Evolutionary conservation across 2,329 filamentous ascomycete genomes (phyloP).

Genomic region (Fonsecaea nubica): DNA sequence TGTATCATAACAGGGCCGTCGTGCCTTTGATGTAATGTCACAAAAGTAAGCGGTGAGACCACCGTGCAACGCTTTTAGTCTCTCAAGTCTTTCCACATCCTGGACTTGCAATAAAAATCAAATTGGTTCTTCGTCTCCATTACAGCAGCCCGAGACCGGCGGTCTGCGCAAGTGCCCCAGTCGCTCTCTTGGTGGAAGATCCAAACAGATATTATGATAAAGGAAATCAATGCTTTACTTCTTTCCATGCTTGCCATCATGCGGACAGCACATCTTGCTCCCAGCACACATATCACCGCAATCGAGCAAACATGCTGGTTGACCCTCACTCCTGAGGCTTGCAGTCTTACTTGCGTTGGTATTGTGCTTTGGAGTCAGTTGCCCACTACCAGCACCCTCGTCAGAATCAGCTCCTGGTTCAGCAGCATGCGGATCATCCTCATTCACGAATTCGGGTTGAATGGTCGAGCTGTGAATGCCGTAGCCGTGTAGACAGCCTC

Average conservation of each 20-base stretch:
- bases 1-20: background rate
- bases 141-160: background rate
- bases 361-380: conserved; percentile 19
- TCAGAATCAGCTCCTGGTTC: conserved; percentile 23
- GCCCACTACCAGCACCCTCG: conserved; percentile 25
- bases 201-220: background rate
- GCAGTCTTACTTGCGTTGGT: conserved; percentile 46
- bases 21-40: background rate
- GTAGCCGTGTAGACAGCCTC: conserved; percentile 89
- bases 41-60: background rate
- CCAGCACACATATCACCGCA: conserved; percentile 55
- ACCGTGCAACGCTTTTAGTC: conserved; percentile 7
- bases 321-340: conserved; percentile 48
- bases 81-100: background rate
- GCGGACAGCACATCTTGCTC: conserved; percentile 39
- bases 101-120: background rate
- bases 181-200: background rate
- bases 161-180: background rate
- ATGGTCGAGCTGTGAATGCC: conserved; percentile 98
- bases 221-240: conserved; percentile 18
- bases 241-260: conserved; percentile 30
- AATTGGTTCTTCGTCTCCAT: background rate
- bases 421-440: conserved; percentile 19
- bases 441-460: conserved; percentile 76
- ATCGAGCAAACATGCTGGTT: conserved; percentile 53